A percentile compares a stretch with the other conserved stretches of the same genome.
These are phyloP conservation scores for Picochlorum sp. DNA, from an alignment of 139 green algal genomes.

Conservation along the genomic window DNA sequence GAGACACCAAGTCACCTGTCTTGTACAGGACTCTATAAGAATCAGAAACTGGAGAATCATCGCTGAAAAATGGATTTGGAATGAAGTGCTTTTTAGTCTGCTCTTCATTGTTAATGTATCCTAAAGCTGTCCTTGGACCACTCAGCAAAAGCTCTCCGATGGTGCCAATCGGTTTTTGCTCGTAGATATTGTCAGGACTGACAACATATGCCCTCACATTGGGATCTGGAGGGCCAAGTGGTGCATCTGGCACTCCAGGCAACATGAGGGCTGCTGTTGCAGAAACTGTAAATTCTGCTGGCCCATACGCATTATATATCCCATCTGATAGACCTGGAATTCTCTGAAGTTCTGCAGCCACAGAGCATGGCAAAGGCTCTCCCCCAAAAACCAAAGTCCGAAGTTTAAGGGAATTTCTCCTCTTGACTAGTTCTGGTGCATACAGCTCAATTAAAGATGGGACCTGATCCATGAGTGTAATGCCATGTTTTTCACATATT, in stretches of 20 bases:
- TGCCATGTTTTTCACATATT: not conserved
- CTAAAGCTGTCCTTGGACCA: conserved; percentile 27
- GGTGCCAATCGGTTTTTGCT: conserved; percentile 21
- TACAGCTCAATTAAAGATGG: conserved; percentile 3
- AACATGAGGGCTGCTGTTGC: conserved; percentile 8
- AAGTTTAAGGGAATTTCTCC: not conserved
- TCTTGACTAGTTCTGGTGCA: not conserved
- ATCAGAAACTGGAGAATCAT: not conserved
- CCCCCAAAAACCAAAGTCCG: conserved; percentile 2
- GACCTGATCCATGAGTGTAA: conserved; percentile 11
- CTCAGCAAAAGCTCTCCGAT: conserved; percentile 43
- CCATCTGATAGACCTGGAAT: not conserved
- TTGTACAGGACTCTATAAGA: conserved; percentile 10
- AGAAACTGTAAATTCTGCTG: conserved; percentile 33
- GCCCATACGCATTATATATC: conserved; percentile 32
- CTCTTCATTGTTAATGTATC: conserved; percentile 35
- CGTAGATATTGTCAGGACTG: conserved; percentile 1
- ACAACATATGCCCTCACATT: conserved; percentile 39
- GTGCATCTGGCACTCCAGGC: conserved; percentile 2
- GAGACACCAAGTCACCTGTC: conserved; percentile 37
- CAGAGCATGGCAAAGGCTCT: not conserved
- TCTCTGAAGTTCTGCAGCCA: conserved; percentile 3
- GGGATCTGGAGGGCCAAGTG: conserved; percentile 31
- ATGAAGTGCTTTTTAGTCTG: conserved; percentile 21
- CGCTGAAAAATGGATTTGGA: conserved; percentile 31